Evolutionary conservation across 2,329 filamentous ascomycete genomes (phyloP).

Genomic region (Sporothrix variecibatus): DNA sequence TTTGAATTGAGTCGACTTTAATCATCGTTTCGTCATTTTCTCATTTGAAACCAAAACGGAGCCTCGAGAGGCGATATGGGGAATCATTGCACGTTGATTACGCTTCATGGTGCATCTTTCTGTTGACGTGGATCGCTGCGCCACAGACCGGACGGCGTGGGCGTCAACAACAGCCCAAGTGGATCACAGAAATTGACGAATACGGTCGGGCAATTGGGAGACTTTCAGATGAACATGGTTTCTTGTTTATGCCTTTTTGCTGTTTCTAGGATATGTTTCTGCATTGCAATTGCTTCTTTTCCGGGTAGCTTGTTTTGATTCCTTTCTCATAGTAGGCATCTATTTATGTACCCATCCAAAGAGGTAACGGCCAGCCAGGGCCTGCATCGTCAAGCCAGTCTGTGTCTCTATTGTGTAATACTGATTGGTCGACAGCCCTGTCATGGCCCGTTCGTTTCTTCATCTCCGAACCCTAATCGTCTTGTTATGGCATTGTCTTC

Average conservation of each 20-base stretch:
- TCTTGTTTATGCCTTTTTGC: background rate
- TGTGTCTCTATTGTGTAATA: no score
- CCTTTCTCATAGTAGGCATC: background rate
- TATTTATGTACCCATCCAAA: background rate
- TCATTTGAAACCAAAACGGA: conserved; percentile 4
- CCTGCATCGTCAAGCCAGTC: background rate
- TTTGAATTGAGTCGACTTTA: background rate
- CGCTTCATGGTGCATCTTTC: background rate
- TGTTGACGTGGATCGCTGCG: background rate
- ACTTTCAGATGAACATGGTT: background rate
- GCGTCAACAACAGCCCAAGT: background rate
- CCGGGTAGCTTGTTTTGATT: no score
- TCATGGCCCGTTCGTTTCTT: background rate
- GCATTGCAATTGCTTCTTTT: background rate
- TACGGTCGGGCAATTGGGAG: background rate
- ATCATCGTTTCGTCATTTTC: background rate
- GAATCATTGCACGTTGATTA: background rate
- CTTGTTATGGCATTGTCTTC: background rate
- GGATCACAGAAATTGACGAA: background rate
- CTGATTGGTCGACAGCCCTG: background rate
- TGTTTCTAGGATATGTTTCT: background rate
- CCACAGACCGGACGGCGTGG: background rate
- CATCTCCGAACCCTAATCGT: background rate
- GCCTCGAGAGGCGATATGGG: background rate
- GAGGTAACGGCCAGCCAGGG: background rate